These are phyloP conservation scores for Aspergillus melleus DNA, from an alignment of 2,329 filamentous ascomycete species.

Conservation along the genomic window DNA sequence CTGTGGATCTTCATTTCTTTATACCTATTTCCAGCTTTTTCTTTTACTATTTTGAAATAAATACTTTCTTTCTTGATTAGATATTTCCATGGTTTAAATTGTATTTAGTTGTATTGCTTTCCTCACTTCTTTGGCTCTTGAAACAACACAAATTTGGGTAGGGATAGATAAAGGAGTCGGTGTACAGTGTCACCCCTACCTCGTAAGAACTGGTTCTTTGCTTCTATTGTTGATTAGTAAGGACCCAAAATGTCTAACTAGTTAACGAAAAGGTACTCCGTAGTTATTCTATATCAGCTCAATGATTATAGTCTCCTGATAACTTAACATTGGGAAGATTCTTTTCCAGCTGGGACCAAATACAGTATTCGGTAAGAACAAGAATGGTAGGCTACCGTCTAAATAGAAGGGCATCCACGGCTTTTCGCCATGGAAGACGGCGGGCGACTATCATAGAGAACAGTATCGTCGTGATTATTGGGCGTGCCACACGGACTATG, in stretches of 20 bases:
- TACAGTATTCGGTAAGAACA: too few species aligned
- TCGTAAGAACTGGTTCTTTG: too few species aligned
- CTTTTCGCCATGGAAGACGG: background rate
- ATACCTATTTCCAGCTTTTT: conserved; percentile 5
- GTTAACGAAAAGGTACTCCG: too few species aligned
- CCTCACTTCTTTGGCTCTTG: background rate
- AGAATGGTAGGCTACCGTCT: background rate
- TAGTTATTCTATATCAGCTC: too few species aligned
- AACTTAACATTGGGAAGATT: too few species aligned
- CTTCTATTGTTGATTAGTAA: too few species aligned
- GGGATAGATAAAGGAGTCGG: too few species aligned
- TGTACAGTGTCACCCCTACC: too few species aligned
- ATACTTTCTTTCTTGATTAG: conserved; percentile 1
- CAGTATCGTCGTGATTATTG: background rate
- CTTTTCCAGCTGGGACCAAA: too few species aligned
- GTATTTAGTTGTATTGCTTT: background rate
- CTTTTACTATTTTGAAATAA: conserved; percentile 9
- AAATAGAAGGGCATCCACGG: background rate
- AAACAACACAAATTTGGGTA: background rate
- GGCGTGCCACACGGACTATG: background rate
- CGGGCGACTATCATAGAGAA: background rate
- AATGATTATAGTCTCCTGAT: too few species aligned
- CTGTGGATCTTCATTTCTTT: conserved; percentile 9
- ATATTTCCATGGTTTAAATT: background rate
- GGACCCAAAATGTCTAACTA: too few species aligned